These are phyloP conservation scores for Hymenoscyphus scutula DNA, from an alignment of 2,329 filamentous ascomycete genomes.

Conservation along the genomic window DNA sequence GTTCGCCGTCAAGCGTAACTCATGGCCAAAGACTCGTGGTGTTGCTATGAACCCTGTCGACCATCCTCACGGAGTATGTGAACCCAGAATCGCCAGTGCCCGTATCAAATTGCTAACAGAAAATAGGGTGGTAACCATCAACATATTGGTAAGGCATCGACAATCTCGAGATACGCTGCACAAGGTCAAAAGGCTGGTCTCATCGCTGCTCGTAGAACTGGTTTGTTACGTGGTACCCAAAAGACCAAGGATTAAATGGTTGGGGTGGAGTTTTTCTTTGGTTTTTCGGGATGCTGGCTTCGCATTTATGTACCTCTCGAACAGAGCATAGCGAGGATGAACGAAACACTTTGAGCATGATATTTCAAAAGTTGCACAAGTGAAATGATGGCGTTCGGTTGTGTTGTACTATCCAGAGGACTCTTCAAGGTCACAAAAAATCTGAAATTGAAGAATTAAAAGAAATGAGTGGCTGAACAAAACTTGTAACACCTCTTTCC, in stretches of 20 bases:
- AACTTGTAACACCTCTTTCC: background rate
- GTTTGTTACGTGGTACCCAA: conserved; percentile 99
- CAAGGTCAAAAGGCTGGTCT: conserved; percentile 99
- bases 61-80: conserved; percentile 81
- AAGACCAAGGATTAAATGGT: conserved; percentile 90
- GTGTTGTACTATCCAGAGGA: conserved; percentile 1
- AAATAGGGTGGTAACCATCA: conserved; percentile 87
- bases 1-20: conserved; percentile 99
- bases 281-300: conserved; percentile 35
- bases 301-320: conserved; percentile 37
- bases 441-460: background rate
- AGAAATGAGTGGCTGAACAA: background rate
- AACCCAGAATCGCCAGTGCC: background rate
- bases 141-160: conserved; percentile 94
- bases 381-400: conserved; percentile 5
- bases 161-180: conserved; percentile 96
- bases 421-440: background rate
- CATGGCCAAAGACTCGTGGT: conserved; percentile 99
- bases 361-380: conserved; percentile 3
- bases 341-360: conserved; percentile 29
- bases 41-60: conserved; percentile 99
- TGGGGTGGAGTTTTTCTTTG: conserved; percentile 34
- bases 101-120: conserved; percentile 43
- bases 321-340: conserved; percentile 37
- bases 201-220: conserved; percentile 98